phyloP scores from a whole-genome alignment of 1,284 basidiomycete genomes.

The Anthracocystis setariae region DNA sequence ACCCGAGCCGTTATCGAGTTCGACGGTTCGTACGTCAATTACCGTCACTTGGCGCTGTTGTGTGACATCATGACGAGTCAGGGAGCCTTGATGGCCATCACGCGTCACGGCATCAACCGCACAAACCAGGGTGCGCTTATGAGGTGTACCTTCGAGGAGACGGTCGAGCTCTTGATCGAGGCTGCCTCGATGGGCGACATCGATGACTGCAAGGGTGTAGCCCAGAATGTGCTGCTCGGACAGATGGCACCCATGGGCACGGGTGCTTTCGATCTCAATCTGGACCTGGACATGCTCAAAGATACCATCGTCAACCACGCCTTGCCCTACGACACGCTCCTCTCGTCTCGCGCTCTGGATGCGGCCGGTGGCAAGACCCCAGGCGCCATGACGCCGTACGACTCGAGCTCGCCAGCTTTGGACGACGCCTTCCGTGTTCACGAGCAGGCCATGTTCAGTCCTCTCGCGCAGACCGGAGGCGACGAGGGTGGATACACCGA shows the following conservation, averaged over 20 bases:
- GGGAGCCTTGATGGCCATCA: constrained; percentile 96
- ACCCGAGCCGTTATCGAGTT: constrained; percentile 88
- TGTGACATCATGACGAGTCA: constrained; percentile 99
- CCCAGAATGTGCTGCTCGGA: constrained; percentile 97
- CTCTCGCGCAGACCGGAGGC: constrained; percentile 85
- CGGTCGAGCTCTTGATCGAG: constrained; percentile 98
- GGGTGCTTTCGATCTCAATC: constrained; percentile 86
- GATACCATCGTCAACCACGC: constrained; percentile 98
- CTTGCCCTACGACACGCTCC: constrained; percentile 74
- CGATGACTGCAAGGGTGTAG: constrained; percentile 96
- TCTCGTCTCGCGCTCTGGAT: constrained; percentile 67
- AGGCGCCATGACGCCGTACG: constrained; percentile 66
- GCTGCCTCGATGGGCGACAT: constrained; percentile 97
- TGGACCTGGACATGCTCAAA: constrained; percentile 98
- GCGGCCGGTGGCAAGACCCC: constrained; percentile 62
- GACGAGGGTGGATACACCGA: constrained; percentile 78
- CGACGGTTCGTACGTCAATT: constrained; percentile 99
- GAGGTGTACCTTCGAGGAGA: constrained; percentile 99
- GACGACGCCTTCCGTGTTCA: constrained; percentile 73
- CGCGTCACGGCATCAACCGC: constrained; percentile 98
- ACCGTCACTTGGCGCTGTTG: constrained; percentile 91
- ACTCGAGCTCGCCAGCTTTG: constrained; percentile 81
- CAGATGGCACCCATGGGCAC: constrained; percentile 86
- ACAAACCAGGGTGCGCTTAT: constrained; percentile 81
- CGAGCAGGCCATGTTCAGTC: constrained; percentile 91